phyloP scores from a whole-genome alignment of 225 moss, liverwort and hornwort genomes.

The Ulota crispa region DNA sequence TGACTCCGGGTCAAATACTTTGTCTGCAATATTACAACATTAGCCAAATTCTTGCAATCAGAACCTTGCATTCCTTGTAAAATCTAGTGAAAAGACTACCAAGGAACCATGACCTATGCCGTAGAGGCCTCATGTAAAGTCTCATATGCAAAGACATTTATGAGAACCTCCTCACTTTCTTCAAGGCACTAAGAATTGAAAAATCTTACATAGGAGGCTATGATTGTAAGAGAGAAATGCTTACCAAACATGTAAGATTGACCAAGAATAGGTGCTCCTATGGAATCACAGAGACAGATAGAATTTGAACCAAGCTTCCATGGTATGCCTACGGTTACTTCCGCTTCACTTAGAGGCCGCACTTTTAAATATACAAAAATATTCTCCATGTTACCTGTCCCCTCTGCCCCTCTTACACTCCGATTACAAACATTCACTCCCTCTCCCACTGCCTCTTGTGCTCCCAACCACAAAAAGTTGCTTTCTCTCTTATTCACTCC shows the following conservation, averaged over 20 bases:
- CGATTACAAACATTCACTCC: no score
- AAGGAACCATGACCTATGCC: background rate
- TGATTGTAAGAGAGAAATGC: background rate
- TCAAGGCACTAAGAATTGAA: background rate
- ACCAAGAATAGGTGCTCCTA: conserved; percentile 44
- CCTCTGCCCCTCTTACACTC: no score
- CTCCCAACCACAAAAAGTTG: no score
- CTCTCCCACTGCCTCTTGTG: no score
- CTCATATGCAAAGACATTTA: background rate
- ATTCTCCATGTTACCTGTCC: conserved; percentile 69
- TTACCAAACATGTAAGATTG: conserved; percentile 81
- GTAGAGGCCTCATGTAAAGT: background rate
- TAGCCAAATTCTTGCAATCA: conserved; percentile 18
- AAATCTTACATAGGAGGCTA: background rate
- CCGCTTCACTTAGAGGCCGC: conserved; percentile 79
- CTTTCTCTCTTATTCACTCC: no score
- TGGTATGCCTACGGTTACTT: conserved; percentile 62
- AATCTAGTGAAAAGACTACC: background rate
- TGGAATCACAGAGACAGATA: conserved; percentile 57
- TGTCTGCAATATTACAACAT: conserved; percentile 54
- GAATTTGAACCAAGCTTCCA: conserved; percentile 74
- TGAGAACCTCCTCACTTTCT: background rate
- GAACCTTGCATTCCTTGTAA: background rate
- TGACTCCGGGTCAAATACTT: conserved; percentile 70
- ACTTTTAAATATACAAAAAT: conserved; percentile 81